Evolutionary conservation across 768 basidiomycete genomes (phyloP), one percentile per base, ranked within the genome.

Genomic region (Mycena galericulata): DNA sequence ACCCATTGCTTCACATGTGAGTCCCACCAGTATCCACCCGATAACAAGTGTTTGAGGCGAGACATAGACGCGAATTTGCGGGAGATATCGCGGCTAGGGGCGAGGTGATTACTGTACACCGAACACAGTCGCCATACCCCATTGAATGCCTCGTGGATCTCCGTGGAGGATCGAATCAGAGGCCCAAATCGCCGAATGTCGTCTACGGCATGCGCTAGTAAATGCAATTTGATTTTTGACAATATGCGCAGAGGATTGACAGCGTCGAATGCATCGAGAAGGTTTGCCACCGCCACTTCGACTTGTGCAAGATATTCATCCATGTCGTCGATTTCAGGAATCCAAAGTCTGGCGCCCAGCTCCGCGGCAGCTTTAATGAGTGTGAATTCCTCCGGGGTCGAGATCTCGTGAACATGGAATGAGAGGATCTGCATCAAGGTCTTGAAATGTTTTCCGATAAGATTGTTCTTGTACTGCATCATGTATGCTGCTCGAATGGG

Each of bases 61-160:
- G 79, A 79, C 68, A 74, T 72, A 1, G 57, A 66, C 1, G 76
- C 71, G 15, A 82, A 71, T 4, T 65, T 71, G 0, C 12, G 20
- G 0, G 79, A 76, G 38, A 80, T 80, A 63, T 83, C 80, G 3
- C 75, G 76, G 57, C 81, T 82, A 1, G 82, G 81, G 2, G 80
- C 76, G 3, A 71, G 77, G 40, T 78, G 78, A 69, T 84, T 84
- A 30, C 76, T 79, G 38, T 75, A 67, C 17, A 84, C 69, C 22
- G 75, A 79, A 40, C 77, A 77, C 5, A 77, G 20, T 0, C 81
- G 74, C 49, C 84, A 84, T 18, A 85, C 72, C 9, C 75, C 78
- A 68, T 85, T 84, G 65, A 68, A 84, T 29, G 73, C 76, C 63
- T 84, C 83, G 62, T 77, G 84, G 0, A 73, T 60, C 66, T 85